A percentile compares a stretch with the other conserved stretches of the same genome.
Conservation (phyloP, 257 asterid genomes). For the Solanum neorickii region DNA sequence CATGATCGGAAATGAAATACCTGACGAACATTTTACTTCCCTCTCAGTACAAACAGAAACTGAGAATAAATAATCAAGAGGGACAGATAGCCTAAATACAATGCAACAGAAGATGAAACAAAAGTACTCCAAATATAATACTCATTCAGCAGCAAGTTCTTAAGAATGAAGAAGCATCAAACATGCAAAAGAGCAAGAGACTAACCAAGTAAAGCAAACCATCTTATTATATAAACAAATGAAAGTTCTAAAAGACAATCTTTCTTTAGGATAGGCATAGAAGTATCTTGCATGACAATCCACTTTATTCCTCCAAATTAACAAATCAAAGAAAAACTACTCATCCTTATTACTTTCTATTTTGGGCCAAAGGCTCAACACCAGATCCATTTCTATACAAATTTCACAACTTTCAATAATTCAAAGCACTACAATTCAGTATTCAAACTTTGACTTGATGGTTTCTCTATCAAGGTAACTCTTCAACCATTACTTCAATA, state of each 20-base stretch:
- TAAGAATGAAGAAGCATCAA: neutral
- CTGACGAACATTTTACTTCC: constrained; percentile 24
- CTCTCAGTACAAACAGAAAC: constrained; percentile 5
- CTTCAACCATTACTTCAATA: neutral
- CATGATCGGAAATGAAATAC: constrained; percentile 63
- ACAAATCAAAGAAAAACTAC: neutral
- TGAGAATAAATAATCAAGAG: neutral
- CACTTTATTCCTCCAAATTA: neutral
- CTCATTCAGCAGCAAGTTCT: neutral
- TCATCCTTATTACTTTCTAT: neutral
- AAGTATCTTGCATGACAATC: neutral
- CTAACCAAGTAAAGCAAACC: neutral
- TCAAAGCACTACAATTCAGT: neutral
- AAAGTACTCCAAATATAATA: neutral
- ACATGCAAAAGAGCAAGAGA: neutral
- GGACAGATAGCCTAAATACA: neutral
- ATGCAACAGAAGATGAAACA: neutral
- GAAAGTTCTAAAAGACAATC: neutral
- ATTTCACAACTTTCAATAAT: neutral
- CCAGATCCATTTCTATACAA: neutral
- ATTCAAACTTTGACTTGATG: neutral
- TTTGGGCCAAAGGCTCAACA: neutral
- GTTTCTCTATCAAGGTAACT: neutral
- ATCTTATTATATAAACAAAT: neutral
- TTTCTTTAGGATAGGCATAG: neutral